These are phyloP conservation scores for Turnera subulata DNA, from an alignment of 345 rosid species.

Conservation along the genomic window DNA sequence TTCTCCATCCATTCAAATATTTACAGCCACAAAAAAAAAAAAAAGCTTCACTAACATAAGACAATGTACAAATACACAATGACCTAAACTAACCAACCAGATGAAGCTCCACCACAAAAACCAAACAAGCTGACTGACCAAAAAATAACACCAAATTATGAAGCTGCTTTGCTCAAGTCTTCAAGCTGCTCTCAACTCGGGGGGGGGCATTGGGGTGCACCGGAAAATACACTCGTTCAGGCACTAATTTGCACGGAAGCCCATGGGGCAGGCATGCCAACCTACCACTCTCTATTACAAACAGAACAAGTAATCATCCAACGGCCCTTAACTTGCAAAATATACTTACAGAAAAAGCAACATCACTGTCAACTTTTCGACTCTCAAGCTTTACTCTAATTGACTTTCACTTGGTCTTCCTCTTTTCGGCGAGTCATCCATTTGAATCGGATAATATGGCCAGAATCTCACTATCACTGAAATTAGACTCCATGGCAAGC, in stretches of 20 bases:
- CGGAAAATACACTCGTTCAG: conserved; percentile 14
- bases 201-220: background rate
- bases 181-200: conserved; percentile 21
- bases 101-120: conserved; percentile 15
- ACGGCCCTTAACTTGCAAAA: conserved; percentile 18
- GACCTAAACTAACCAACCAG: conserved; percentile 28
- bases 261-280: conserved; percentile 36
- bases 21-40: conserved; percentile 15
- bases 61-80: conserved; percentile 34
- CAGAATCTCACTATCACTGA: conserved; percentile 58
- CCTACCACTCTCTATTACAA: conserved; percentile 27
- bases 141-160: conserved; percentile 18
- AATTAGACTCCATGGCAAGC: conserved; percentile 52
- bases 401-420: conserved; percentile 3
- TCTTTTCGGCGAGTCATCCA: conserved; percentile 29
- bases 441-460: conserved; percentile 59
- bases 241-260: conserved; percentile 26
- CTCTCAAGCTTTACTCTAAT: conserved; percentile 19
- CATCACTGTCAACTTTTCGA: conserved; percentile 16
- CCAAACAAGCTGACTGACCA: conserved; percentile 17
- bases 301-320: conserved; percentile 22
- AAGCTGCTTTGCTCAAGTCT: conserved; percentile 17
- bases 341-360: conserved; percentile 26
- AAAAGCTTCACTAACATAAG: conserved; percentile 17
- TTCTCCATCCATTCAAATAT: background rate